Percentiles rank a stretch among this genome's conserved stretches.
Conservation (phyloP, 768 basidiomycete species). For the Megacollybia marginata region DNA sequence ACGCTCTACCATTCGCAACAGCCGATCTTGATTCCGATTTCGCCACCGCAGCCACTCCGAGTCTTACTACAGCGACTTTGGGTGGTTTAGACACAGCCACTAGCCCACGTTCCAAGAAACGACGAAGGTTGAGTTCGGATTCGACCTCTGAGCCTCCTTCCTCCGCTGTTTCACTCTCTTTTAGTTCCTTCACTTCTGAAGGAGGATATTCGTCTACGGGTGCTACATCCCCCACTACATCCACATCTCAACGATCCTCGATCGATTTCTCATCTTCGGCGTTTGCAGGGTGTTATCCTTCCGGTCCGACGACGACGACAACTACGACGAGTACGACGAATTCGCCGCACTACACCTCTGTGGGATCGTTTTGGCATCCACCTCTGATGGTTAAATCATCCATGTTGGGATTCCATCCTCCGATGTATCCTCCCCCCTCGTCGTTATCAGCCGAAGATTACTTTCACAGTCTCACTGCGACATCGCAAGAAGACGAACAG, state of each 20-base stretch:
- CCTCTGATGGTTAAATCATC: slow-evolving; percentile 57
- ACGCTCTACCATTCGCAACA: slow-evolving; percentile 47
- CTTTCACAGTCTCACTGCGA: slow-evolving; percentile 65
- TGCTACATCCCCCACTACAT: slow-evolving; percentile 40
- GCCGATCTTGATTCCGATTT: slow-evolving; percentile 38
- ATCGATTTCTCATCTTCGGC: slow-evolving; percentile 45
- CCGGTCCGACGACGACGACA: background rate
- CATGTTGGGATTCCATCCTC: slow-evolving; percentile 57
- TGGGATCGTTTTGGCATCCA: slow-evolving; percentile 73
- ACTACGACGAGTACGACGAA: background rate
- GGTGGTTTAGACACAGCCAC: slow-evolving; percentile 13
- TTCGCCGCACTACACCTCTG: background rate
- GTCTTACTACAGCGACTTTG: slow-evolving; percentile 6
- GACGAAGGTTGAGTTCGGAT: slow-evolving; percentile 64
- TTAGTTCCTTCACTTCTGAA: slow-evolving; percentile 47
- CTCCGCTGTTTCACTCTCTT: slow-evolving; percentile 34
- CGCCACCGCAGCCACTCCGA: slow-evolving; percentile 16
- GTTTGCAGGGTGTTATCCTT: slow-evolving; percentile 14
- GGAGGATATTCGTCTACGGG: slow-evolving; percentile 47
- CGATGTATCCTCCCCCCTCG: slow-evolving; percentile 44
- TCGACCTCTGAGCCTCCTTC: slow-evolving; percentile 47
- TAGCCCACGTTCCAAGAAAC: slow-evolving; percentile 51
- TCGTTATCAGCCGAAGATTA: slow-evolving; percentile 42
- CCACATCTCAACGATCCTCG: slow-evolving; percentile 54
- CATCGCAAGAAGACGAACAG: slow-evolving; percentile 58